These are phyloP conservation scores for Kazachstania sp. DNA, from an alignment of 1,139 yeast species.

Conservation along the genomic window DNA sequence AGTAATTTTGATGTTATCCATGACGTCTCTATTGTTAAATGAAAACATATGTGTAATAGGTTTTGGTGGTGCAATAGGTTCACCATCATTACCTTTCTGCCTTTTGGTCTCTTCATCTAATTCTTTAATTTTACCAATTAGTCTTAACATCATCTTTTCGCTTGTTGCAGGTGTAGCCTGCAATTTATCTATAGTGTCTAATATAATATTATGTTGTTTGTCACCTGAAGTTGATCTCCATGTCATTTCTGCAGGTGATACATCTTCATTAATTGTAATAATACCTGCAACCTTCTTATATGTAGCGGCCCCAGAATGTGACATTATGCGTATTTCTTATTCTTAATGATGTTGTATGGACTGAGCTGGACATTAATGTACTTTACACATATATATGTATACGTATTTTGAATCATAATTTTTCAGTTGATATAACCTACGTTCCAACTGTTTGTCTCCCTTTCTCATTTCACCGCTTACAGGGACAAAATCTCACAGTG, in stretches of 20 bases:
- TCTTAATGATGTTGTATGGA: too few species aligned
- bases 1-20: conserved; percentile 65
- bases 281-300: conserved; percentile 62
- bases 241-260: conserved; percentile 51
- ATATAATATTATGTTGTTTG: conserved; percentile 38
- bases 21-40: conserved; percentile 62
- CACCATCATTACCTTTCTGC: conserved; percentile 25
- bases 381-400: too few species aligned
- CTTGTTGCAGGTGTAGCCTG: conserved; percentile 69
- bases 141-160: conserved; percentile 60
- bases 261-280: conserved; percentile 56
- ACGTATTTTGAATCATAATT: too few species aligned
- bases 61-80: conserved; percentile 34
- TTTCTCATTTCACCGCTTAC: too few species aligned
- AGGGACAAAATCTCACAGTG: too few species aligned
- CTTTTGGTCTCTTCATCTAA: conserved; percentile 11
- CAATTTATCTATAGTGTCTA: conserved; percentile 49
- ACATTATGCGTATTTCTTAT: conserved; percentile 22
- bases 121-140: conserved; percentile 39
- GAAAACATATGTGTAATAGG: conserved; percentile 45
- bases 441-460: too few species aligned
- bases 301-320: conserved; percentile 55
- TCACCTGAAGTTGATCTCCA: conserved; percentile 67
- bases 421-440: too few species aligned
- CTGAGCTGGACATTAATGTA: too few species aligned